These are phyloP conservation scores for Cyclotella choctawhatcheeana DNA, from an alignment of 108 stramenopile genomes.

Conservation along the genomic window DNA sequence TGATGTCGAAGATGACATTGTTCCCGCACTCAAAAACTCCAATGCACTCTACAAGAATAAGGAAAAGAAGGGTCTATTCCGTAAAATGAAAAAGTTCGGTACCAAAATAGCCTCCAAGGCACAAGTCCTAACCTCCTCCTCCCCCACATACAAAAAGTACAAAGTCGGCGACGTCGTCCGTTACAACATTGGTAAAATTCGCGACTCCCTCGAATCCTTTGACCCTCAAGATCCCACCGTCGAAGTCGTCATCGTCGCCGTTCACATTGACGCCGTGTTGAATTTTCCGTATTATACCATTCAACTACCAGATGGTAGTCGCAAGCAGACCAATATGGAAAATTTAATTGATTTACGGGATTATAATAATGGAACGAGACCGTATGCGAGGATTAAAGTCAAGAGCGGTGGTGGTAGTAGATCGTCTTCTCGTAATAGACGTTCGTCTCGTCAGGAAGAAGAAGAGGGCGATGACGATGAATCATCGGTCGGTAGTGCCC, in stretches of 20 bases:
- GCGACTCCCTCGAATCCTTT: conserved; percentile 14
- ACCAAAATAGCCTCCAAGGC: conserved; percentile 8
- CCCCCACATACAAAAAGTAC: no score
- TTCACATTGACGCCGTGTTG: conserved; percentile 36
- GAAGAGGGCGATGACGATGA: background rate
- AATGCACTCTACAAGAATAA: conserved; percentile 18
- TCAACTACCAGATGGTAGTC: conserved; percentile 26
- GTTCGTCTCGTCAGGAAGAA: background rate
- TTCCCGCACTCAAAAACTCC: background rate
- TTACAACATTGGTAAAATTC: conserved; percentile 18
- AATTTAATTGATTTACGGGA: conserved; percentile 16
- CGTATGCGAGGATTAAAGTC: conserved; percentile 1
- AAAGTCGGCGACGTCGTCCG: conserved; percentile 16
- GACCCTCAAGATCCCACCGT: conserved; percentile 3
- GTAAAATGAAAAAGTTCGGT: conserved; percentile 23
- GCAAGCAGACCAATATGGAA: conserved; percentile 32
- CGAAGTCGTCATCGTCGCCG: conserved; percentile 32
- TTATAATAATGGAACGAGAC: conserved; percentile 16
- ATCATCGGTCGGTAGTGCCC: background rate
- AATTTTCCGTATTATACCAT: conserved; percentile 45
- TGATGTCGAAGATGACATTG: conserved; percentile 6
- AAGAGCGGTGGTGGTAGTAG: no score
- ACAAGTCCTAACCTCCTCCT: no score
- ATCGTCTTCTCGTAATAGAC: background rate
- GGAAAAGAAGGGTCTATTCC: conserved; percentile 28